Evolutionary conservation across 2,329 filamentous ascomycete genomes (phyloP), one percentile per base, ranked within the genome.

Genomic region (Samsoniella hepiali): DNA sequence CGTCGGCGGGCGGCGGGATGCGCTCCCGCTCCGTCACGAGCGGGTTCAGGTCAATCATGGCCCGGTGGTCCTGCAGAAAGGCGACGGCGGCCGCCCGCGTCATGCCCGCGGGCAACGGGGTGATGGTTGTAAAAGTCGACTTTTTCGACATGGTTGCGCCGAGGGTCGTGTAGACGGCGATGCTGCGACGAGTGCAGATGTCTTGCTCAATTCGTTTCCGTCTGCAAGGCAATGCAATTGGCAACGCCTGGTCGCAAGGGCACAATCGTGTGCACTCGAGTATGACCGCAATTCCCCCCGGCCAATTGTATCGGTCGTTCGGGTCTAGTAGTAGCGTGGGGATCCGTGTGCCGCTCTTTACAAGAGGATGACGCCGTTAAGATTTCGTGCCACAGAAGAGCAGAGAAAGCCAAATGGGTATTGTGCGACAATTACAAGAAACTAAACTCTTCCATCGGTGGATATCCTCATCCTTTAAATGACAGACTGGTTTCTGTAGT

Each of bases 11-110:
- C 2, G 91, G 82, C 54, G 84, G 81, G 75, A 91, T 91, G 38
- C 81, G 81, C 68, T 88, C 83, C 63, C 91, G 84, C 65, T 90
- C 87, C 66, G 89, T 86, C 62, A 96, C 89, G 55, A 96, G 82
- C 1, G 92, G 92, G 74, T 96, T 96, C 63, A 96, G 80, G 72
- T 94, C 89, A 71, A 96, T 96, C 88, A 97, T 96, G 69, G 88
- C 88, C 57, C 82, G 74, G 76, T 96, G 91, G 74, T 89, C 83
- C 74, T 92, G 91, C 38, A 96, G 86, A 68, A 91, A 91, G 61
- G 85, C 81, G 67, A 96, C 74, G 49, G 91, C 91, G n/a, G 85
- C 82, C 68, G 89, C 82, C 62, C 91, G 85, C 55, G 86, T 81
- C 67, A 95, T 84, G 68, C 81, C 80, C 2, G 84, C 69, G 9